Base-by-base conservation (phyloP, 768 basidiomycete species). In the Pholiota molesta region DNA sequence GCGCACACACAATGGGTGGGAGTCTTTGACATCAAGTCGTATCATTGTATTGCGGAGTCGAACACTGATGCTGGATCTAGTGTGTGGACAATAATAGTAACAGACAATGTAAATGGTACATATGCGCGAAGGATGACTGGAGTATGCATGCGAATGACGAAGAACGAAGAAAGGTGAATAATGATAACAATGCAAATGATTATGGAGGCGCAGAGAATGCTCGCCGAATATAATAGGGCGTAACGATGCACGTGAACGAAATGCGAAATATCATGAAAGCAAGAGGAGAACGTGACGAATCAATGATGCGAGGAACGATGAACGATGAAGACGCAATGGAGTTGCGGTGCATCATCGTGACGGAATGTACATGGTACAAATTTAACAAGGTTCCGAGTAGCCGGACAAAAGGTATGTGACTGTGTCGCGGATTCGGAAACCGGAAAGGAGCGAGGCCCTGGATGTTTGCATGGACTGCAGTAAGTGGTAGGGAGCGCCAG, bases 131-230 rank as follows among this genome's bases (percentile, higher is more conserved):
- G 44, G 47, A 33, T 19, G 11, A 26, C 26, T 26, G 2, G 4
- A 37, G 47, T 49, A 31, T 49, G 47, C 13, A 57, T 47, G 64
- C 28, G 57, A 59, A 62, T 54, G 54, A 45, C 62, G 26, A 26
- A 26, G 55, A 64, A 65, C 54, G 61, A 59, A 61, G 35, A 54
- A 53, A 53, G 52, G 49, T 47, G 64, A 67, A 67, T 67, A 67
- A 67, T 67, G 64, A 67, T 67, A 67, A 28, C 53, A 57, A 65
- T 65, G 66, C 62, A 61, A 61, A 57, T 61, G 55, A 67, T 65
- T 65, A 67, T 39, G 56, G 54, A 61, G 49, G 60, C 54, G 57
- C 40, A 31, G 42, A 21, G 44, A 44, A 45, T 54, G 55, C 47
- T 26, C 47, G 47, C 58, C 55, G 16, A 63, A 56, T 63, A 61